Percentiles rank a stretch among this genome's conserved stretches.
phyloP scores from a whole-genome alignment of 139 green algal species.

The Zygnema cylindricum region DNA sequence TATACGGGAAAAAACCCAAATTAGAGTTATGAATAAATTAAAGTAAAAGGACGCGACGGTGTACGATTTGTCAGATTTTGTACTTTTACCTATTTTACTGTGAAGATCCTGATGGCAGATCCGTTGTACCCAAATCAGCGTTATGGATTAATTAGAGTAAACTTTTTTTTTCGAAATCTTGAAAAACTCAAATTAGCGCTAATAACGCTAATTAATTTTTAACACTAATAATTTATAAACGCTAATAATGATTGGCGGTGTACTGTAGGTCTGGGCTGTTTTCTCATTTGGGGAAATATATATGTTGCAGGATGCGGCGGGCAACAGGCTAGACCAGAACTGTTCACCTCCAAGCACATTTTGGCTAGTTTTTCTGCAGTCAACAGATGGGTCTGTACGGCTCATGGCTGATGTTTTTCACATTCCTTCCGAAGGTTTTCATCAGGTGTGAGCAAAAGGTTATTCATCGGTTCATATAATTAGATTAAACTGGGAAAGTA shows the following conservation, averaged over 20 bases:
- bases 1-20: no score
- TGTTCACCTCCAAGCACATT: conserved; percentile 5
- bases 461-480: background rate
- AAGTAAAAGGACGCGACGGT: no score
- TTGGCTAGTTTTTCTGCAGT: conserved; percentile 21
- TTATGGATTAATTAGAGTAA: no score
- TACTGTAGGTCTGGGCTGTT: no score
- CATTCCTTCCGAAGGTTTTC: background rate
- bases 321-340: background rate
- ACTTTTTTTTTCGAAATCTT: background rate
- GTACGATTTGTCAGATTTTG: no score
- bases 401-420: conserved; percentile 5
- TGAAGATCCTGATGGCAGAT: background rate
- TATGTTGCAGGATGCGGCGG: conserved; percentile 5
- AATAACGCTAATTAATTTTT: background rate
- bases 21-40: no score
- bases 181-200: background rate
- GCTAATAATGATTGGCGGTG: background rate
- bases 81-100: no score
- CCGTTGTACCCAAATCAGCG: no score
- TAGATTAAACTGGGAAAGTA: no score
- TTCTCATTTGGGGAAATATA: no score
- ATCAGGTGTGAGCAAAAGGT: conserved; percentile 5
- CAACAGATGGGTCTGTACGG: background rate
- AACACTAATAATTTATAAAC: background rate